Percentiles rank a stretch among this genome's conserved stretches.
phyloP scores from a whole-genome alignment of 257 asterid genomes.

The Fraxinus excelsior region DNA sequence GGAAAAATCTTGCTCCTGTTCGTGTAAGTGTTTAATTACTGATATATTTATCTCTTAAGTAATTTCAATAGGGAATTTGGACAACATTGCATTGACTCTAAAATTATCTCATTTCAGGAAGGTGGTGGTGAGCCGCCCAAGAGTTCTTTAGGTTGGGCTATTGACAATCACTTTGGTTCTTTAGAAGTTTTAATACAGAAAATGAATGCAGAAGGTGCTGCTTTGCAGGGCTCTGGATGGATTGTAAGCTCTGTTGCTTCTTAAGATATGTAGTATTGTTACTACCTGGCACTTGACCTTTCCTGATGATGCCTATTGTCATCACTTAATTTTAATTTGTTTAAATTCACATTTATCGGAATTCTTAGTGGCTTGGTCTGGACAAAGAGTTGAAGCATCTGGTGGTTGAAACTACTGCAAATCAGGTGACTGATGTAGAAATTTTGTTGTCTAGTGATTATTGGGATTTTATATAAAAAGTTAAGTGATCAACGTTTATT shows the following conservation, averaged over 20 bases:
- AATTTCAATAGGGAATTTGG: neutral
- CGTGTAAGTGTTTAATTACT: constrained; percentile 41
- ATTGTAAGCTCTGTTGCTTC: constrained; percentile 49
- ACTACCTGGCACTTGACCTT: neutral
- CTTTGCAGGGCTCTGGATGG: constrained; percentile 91
- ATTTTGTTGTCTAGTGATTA: neutral
- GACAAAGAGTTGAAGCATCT: constrained; percentile 70
- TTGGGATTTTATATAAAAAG: neutral
- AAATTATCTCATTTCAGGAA: constrained; percentile 47
- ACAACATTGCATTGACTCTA: neutral
- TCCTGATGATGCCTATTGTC: neutral
- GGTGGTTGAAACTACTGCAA: constrained; percentile 70
- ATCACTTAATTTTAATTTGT: neutral
- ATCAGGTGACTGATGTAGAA: constrained; percentile 51
- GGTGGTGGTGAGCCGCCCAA: constrained; percentile 87
- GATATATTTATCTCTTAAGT: neutral
- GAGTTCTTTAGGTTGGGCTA: constrained; percentile 64
- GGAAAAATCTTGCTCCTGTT: constrained; percentile 80
- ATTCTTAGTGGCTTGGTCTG: constrained; percentile 70
- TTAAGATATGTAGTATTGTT: neutral
- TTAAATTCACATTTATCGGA: neutral
- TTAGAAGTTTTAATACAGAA: constrained; percentile 61
- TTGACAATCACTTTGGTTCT: constrained; percentile 68
- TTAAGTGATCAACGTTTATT: neutral
- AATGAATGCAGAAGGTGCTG: constrained; percentile 86